phyloP scores from a whole-genome alignment of 1,284 basidiomycete species.

The Ganoderma multipileum region DNA sequence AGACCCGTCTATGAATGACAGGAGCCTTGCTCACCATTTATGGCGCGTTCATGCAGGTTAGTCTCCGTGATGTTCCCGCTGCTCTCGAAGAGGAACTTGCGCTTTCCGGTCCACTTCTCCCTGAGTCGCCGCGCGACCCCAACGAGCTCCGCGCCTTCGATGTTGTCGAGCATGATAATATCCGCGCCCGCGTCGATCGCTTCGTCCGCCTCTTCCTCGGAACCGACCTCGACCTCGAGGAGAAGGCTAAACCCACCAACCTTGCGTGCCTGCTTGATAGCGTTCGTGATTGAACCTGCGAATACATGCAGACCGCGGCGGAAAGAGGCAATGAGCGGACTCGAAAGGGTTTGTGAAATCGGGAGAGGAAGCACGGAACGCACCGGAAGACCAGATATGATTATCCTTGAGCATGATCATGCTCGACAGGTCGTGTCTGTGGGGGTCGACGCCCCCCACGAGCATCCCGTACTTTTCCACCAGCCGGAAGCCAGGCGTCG shows the following conservation, averaged over 20 bases:
- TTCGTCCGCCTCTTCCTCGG: constrained; percentile 91
- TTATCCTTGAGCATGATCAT: constrained; percentile 99
- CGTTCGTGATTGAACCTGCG: constrained; percentile 88
- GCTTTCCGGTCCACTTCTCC: constrained; percentile 78
- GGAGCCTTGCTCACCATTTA: constrained; percentile 64
- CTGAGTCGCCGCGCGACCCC: constrained; percentile 75
- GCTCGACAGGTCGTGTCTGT: constrained; percentile 95
- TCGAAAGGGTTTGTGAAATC: not conserved
- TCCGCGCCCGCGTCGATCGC: constrained; percentile 97
- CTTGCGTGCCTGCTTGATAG: constrained; percentile 83
- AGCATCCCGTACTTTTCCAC: constrained; percentile 99
- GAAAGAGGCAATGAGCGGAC: not conserved
- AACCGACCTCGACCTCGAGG: constrained; percentile 94
- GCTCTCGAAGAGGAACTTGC: constrained; percentile 89
- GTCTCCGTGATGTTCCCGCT: constrained; percentile 92
- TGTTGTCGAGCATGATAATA: constrained; percentile 98
- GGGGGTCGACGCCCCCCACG: constrained; percentile 95
- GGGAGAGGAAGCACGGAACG: constrained; percentile 28
- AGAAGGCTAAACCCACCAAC: constrained; percentile 94
- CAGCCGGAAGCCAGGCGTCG: constrained; percentile 96
- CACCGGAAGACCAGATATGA: constrained; percentile 97
- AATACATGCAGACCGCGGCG: not conserved
- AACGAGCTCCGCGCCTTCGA: constrained; percentile 79
- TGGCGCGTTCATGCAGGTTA: constrained; percentile 78
- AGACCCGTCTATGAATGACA: not conserved